phyloP scores from a whole-genome alignment of 208 protist species.

The Leishmania lainsoni region DNA sequence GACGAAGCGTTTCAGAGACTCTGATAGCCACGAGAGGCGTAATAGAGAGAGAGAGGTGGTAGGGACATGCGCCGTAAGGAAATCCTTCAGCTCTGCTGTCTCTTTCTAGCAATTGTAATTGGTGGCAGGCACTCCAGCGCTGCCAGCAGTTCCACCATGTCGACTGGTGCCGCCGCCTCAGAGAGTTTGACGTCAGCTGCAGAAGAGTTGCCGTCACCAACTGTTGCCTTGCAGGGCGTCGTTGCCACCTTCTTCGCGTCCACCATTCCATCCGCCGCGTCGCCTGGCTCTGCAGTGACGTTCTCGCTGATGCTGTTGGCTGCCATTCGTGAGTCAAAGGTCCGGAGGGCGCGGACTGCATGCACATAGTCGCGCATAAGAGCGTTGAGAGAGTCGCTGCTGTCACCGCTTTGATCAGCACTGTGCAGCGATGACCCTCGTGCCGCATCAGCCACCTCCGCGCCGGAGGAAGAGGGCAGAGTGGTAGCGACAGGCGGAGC shows the following conservation, averaged over 20 bases:
- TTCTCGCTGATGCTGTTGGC: neutral
- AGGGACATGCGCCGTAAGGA: neutral
- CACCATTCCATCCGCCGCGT: neutral
- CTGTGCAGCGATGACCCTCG: neutral
- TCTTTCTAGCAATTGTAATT: neutral
- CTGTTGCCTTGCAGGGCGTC: neutral
- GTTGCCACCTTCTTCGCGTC: neutral
- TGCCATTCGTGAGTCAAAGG: neutral
- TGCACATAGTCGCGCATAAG: slow-evolving; percentile 52
- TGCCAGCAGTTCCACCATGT: slow-evolving; percentile 19
- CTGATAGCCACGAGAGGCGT: neutral
- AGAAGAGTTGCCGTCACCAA: neutral
- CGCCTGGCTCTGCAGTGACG: neutral
- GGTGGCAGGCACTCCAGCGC: slow-evolving; percentile 29
- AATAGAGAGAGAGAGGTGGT: neutral
- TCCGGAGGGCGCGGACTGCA: slow-evolving; percentile 27
- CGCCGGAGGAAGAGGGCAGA: neutral
- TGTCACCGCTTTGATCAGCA: neutral
- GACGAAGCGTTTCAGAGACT: neutral
- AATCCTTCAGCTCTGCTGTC: neutral
- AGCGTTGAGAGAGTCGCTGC: slow-evolving; percentile 22
- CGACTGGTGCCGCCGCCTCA: neutral
- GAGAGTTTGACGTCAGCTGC: neutral
- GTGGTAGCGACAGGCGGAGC: neutral
- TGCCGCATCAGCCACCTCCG: neutral